These are phyloP conservation scores for Peziza echinospora DNA, from an alignment of 495 filamentous ascomycete genomes.

Conservation along the genomic window DNA sequence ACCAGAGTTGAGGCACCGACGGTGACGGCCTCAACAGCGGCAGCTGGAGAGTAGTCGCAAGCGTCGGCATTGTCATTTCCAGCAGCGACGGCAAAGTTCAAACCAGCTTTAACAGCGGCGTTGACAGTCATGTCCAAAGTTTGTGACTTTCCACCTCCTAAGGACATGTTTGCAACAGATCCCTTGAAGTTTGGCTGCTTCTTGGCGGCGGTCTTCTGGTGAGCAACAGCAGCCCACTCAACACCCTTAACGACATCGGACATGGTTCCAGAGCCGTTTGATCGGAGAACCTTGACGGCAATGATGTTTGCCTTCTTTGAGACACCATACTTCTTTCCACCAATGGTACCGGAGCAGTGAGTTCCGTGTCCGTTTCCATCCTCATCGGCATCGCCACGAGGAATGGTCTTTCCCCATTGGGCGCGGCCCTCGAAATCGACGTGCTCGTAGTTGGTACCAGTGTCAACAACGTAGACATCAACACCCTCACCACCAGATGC, in stretches of 20 bases:
- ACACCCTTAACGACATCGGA: slow-evolving; percentile 96
- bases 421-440: slow-evolving; percentile 96
- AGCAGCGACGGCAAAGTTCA: slow-evolving; percentile 95
- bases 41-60: slow-evolving; percentile 98
- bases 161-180: slow-evolving; percentile 95
- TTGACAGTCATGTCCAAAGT: slow-evolving; percentile 85
- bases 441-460: slow-evolving; percentile 79
- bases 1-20: slow-evolving; percentile 83
- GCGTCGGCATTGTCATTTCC: slow-evolving; percentile 98
- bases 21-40: slow-evolving; percentile 79
- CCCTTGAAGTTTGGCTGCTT: slow-evolving; percentile 88
- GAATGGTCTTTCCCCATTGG: slow-evolving; percentile 91
- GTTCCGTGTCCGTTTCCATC: slow-evolving; percentile 99
- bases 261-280: slow-evolving; percentile 96
- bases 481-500: slow-evolving; percentile 88
- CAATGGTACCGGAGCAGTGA: slow-evolving; percentile 96
- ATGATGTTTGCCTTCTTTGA: slow-evolving; percentile 95
- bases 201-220: slow-evolving; percentile 56
- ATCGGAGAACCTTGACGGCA: slow-evolving; percentile 93
- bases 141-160: slow-evolving; percentile 85
- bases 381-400: slow-evolving; percentile 53
- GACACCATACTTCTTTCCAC: slow-evolving; percentile 96
- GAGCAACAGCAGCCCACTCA: slow-evolving; percentile 71
- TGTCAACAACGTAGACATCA: slow-evolving; percentile 97
- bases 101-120: slow-evolving; percentile 67